Evolutionary conservation across 345 rosid species (phyloP).

Genomic region (Salix suchowensis): DNA sequence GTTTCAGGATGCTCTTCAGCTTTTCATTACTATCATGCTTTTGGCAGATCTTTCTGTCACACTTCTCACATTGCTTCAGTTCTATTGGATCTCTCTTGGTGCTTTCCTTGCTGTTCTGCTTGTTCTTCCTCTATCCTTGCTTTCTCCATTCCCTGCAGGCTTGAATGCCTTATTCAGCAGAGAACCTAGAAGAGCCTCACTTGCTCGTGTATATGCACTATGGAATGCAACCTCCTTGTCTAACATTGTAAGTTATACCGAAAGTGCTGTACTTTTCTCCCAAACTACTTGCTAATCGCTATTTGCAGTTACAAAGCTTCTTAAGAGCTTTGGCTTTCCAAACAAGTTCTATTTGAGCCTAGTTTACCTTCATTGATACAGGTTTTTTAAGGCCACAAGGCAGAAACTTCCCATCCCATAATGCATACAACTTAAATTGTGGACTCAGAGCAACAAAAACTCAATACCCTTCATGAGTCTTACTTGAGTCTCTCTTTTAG

Average conservation of each 20-base stretch:
- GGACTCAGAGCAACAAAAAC: neutral
- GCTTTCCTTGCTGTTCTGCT: slow-evolving; percentile 84
- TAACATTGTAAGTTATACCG: slow-evolving; percentile 64
- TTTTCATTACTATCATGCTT: slow-evolving; percentile 72
- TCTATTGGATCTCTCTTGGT: slow-evolving; percentile 87
- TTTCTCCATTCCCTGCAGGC: slow-evolving; percentile 93
- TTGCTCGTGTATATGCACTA: slow-evolving; percentile 77
- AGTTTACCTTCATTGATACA: neutral
- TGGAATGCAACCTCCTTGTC: slow-evolving; percentile 90
- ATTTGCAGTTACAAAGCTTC: neutral
- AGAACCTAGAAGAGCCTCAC: slow-evolving; percentile 88
- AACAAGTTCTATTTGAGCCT: neutral
- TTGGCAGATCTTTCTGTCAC: slow-evolving; percentile 83
- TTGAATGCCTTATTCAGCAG: slow-evolving; percentile 90
- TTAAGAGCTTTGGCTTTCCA: neutral
- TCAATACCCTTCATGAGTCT: neutral
- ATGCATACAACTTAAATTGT: neutral
- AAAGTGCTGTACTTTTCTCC: neutral
- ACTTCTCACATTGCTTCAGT: slow-evolving; percentile 77
- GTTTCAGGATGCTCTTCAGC: slow-evolving; percentile 77
- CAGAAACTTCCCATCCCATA: neutral
- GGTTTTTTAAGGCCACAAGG: neutral
- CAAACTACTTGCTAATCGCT: neutral
- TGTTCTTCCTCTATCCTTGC: slow-evolving; percentile 81
- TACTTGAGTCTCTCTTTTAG: neutral